Conservation (phyloP, 192 early-diverging fungal genomes). For the Helicostylum pulchrum region DNA sequence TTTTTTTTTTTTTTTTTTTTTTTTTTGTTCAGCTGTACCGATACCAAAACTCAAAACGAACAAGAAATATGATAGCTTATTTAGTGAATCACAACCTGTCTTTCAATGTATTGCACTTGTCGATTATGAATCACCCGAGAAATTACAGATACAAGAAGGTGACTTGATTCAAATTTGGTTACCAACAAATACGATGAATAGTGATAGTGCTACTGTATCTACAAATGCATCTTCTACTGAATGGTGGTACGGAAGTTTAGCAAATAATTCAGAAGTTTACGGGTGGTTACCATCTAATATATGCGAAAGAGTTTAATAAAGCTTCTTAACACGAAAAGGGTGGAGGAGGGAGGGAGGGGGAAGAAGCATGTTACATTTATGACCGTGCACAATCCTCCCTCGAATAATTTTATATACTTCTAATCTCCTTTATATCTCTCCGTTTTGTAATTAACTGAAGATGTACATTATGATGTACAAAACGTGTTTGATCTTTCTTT, state of each 20-base stretch:
- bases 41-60: not conserved
- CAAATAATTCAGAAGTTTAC: not conserved
- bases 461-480: too few relatives aligned
- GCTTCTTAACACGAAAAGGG: not conserved
- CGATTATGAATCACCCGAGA: not conserved
- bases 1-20: too few relatives aligned
- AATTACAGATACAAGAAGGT: not conserved
- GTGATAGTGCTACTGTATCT: too few relatives aligned
- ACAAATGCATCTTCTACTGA: not conserved
- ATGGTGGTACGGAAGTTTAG: slow-evolving; percentile 11
- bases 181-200: not conserved
- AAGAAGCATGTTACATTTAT: too few relatives aligned
- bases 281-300: slow-evolving; percentile 2
- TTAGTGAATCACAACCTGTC: not conserved
- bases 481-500: too few relatives aligned
- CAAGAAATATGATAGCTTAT: not conserved
- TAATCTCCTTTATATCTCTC: too few relatives aligned
- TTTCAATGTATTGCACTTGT: not conserved
- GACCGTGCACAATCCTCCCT: too few relatives aligned
- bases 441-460: too few relatives aligned
- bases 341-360: too few relatives aligned
- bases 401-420: too few relatives aligned
- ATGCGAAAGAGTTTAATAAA: slow-evolving; percentile 1
- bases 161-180: slow-evolving; percentile 9
- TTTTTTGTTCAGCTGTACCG: not conserved